These are phyloP conservation scores for Astrocystis sublimbata DNA, from an alignment of 495 filamentous ascomycete species.

Conservation along the genomic window DNA sequence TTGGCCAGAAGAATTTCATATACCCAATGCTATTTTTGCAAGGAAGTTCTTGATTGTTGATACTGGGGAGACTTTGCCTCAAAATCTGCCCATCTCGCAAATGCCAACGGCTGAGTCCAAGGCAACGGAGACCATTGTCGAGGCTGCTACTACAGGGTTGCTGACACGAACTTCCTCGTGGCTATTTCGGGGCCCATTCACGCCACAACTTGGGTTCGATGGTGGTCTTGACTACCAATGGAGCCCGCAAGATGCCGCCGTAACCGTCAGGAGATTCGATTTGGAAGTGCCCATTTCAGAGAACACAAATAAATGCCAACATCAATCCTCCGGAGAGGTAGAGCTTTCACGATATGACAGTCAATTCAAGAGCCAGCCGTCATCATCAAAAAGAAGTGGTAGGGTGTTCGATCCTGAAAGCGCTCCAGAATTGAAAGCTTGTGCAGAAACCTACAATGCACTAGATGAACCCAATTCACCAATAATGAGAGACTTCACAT, in stretches of 20 bases:
- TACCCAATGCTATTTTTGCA: slow-evolving; percentile 37
- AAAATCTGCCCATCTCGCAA: slow-evolving; percentile 21
- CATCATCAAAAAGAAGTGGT: slow-evolving; percentile 25
- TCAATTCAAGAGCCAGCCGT: neutral
- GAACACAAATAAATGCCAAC: neutral
- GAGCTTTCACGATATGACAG: neutral
- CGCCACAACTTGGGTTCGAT: slow-evolving; percentile 36
- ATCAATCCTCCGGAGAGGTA: neutral
- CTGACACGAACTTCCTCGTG: slow-evolving; percentile 25
- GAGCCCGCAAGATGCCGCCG: slow-evolving; percentile 23
- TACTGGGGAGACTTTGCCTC: slow-evolving; percentile 26
- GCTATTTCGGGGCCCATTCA: slow-evolving; percentile 35
- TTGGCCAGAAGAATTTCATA: slow-evolving; percentile 24
- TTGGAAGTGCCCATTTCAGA: slow-evolving; percentile 8
- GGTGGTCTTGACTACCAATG: slow-evolving; percentile 36
- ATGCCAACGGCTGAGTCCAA: slow-evolving; percentile 39
- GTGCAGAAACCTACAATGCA: neutral
- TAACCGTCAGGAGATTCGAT: slow-evolving; percentile 23
- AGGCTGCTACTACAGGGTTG: slow-evolving; percentile 39
- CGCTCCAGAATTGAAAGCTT: neutral
- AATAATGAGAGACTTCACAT: neutral
- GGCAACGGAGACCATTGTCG: slow-evolving; percentile 42
- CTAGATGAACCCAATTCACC: neutral
- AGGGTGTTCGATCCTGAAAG: slow-evolving; percentile 20
- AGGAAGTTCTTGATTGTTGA: slow-evolving; percentile 36